phyloP scores from a whole-genome alignment of 306 rosid genomes.

The Canavalia ensiformis region DNA sequence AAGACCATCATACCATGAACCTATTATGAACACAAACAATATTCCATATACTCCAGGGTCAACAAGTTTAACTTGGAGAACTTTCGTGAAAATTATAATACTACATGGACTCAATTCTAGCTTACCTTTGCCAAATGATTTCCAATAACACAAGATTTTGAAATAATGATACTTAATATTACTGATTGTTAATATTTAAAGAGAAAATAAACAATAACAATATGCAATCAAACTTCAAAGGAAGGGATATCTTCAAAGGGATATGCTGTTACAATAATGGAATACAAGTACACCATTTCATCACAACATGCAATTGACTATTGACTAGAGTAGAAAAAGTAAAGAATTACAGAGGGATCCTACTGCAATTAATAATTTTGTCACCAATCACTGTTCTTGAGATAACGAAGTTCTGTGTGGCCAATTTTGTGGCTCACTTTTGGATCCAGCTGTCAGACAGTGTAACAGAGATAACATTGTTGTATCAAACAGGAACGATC shows the following conservation, averaged over 20 bases:
- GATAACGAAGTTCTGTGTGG: background rate
- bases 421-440: background rate
- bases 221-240: constrained; percentile 17
- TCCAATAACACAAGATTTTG: constrained; percentile 8
- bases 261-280: constrained; percentile 22
- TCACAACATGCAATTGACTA: background rate
- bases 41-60: background rate
- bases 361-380: background rate
- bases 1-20: background rate
- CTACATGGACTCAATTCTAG: background rate
- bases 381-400: background rate
- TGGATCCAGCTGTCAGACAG: background rate
- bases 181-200: background rate
- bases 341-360: background rate
- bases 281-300: background rate
- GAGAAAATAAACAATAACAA: background rate
- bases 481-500: background rate
- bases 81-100: background rate
- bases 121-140: background rate
- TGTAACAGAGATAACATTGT: background rate
- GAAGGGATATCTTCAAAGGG: background rate
- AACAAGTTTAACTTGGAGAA: background rate
- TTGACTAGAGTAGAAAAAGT: background rate
- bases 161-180: background rate
- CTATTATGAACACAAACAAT: constrained; percentile 1